Evolutionary conservation across 1,139 yeast species (phyloP).

Genomic region (Suhomyces choctaworum): DNA sequence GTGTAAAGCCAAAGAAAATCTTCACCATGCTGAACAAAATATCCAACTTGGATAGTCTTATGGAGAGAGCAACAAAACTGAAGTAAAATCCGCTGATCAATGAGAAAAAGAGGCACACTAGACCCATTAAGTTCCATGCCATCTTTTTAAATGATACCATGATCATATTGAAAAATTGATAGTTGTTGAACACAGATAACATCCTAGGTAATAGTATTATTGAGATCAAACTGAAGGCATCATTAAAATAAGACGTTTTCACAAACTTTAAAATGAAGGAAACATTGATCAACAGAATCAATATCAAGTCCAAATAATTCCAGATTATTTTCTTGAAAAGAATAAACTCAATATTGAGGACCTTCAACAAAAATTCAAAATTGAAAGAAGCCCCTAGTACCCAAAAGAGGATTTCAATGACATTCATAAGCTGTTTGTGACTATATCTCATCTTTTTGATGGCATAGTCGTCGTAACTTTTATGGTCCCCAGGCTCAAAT

Average conservation of each 20-base stretch:
- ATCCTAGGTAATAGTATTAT: conserved; percentile 56
- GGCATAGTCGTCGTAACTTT: conserved; percentile 1
- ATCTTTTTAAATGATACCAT: conserved; percentile 53
- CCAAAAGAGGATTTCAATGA: conserved; percentile 34
- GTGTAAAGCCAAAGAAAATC: conserved; percentile 62
- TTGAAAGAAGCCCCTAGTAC: conserved; percentile 37
- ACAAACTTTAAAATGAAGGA: conserved; percentile 27
- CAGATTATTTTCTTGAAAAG: conserved; percentile 42
- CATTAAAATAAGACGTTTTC: conserved; percentile 18
- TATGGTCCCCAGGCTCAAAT: conserved; percentile 4
- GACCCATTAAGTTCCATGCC: conserved; percentile 56
- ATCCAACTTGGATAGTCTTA: conserved; percentile 44
- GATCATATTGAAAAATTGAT: conserved; percentile 54
- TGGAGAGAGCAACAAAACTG: conserved; percentile 54
- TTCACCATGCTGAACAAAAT: conserved; percentile 58
- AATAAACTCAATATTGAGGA: conserved; percentile 43
- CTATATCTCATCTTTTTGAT: background rate
- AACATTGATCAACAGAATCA: conserved; percentile 33
- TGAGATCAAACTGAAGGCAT: conserved; percentile 47
- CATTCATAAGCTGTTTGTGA: conserved; percentile 1
- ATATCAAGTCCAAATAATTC: conserved; percentile 42
- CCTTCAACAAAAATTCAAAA: conserved; percentile 40
- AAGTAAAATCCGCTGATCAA: conserved; percentile 61
- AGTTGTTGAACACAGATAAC: conserved; percentile 54
- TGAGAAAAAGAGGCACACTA: conserved; percentile 51